Evolutionary conservation across 495 filamentous ascomycete genomes (phyloP).

Genomic region (Rhypophila decipiens): DNA sequence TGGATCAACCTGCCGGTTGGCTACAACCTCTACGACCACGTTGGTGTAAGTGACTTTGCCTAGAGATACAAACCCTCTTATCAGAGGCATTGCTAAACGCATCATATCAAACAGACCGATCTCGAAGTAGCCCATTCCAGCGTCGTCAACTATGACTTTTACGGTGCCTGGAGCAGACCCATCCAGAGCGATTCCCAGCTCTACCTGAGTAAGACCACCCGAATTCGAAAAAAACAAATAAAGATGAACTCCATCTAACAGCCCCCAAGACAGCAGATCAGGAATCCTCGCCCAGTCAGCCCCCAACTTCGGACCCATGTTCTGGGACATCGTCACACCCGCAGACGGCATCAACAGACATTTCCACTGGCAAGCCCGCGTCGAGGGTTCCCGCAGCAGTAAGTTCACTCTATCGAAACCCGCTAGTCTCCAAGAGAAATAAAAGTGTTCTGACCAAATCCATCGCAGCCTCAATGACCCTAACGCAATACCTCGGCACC

Average conservation of each 20-base stretch:
- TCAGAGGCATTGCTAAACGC: conserved; percentile 68
- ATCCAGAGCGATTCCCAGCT: conserved; percentile 24
- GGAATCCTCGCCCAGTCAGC: conserved; percentile 66
- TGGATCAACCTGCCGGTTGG: conserved; percentile 75
- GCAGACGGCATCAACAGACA: conserved; percentile 59
- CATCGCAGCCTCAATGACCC: conserved; percentile 47
- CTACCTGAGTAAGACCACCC: conserved; percentile 28
- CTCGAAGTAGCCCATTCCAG: conserved; percentile 55
- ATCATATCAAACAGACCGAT: conserved; percentile 68
- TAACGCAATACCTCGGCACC: conserved; percentile 60
- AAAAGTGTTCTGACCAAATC: no score
- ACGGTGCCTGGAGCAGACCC: conserved; percentile 47
- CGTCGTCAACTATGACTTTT: conserved; percentile 60
- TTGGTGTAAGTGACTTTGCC: conserved; percentile 14
- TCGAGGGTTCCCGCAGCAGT: conserved; percentile 44
- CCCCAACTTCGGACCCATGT: conserved; percentile 59
- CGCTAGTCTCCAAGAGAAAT: not conserved
- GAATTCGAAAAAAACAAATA: no score
- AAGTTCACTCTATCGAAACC: conserved; percentile 21
- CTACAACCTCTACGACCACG: conserved; percentile 66
- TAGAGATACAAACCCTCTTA: not conserved
- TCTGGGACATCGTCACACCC: conserved; percentile 54
- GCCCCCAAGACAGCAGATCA: conserved; percentile 27
- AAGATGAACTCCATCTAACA: not conserved
- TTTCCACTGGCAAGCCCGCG: conserved; percentile 58